phyloP scores from a whole-genome alignment of 768 basidiomycete species.

The Russula sp. region DNA sequence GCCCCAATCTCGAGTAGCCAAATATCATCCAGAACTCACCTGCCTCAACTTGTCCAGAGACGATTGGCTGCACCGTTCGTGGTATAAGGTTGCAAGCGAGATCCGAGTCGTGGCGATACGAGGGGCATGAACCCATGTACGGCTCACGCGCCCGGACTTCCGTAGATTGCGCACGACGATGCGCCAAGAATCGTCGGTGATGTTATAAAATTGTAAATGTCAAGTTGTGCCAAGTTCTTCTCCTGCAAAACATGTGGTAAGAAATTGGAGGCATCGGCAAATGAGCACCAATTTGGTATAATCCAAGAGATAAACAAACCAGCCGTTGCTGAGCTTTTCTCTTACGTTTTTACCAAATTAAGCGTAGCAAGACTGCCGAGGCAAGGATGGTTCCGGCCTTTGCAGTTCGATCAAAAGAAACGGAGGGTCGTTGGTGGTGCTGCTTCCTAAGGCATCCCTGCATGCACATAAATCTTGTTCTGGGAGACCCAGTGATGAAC shows the following conservation, averaged over 20 bases:
- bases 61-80: slow-evolving; percentile 40
- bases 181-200: slow-evolving; percentile 31
- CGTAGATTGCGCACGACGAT: slow-evolving; percentile 29
- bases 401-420: no score
- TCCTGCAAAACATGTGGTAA: slow-evolving; percentile 35
- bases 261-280: slow-evolving; percentile 11
- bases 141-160: slow-evolving; percentile 37
- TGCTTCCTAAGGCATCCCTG: no score
- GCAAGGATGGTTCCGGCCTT: no score
- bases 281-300: neutral
- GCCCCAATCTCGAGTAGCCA: slow-evolving; percentile 37
- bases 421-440: no score
- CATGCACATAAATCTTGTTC: no score
- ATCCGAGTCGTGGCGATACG: slow-evolving; percentile 19
- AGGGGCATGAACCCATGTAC: slow-evolving; percentile 40
- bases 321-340: no score
- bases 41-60: slow-evolving; percentile 42
- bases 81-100: slow-evolving; percentile 36
- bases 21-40: slow-evolving; percentile 43
- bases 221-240: slow-evolving; percentile 41
- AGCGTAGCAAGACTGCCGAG: no score
- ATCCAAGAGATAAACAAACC: slow-evolving; percentile 43
- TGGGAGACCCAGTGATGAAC: no score
- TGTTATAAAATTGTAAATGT: slow-evolving; percentile 37
- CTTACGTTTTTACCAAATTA: no score